phyloP scores from a whole-genome alignment of 495 filamentous ascomycete species.

The Annulohypoxylon bovei region DNA sequence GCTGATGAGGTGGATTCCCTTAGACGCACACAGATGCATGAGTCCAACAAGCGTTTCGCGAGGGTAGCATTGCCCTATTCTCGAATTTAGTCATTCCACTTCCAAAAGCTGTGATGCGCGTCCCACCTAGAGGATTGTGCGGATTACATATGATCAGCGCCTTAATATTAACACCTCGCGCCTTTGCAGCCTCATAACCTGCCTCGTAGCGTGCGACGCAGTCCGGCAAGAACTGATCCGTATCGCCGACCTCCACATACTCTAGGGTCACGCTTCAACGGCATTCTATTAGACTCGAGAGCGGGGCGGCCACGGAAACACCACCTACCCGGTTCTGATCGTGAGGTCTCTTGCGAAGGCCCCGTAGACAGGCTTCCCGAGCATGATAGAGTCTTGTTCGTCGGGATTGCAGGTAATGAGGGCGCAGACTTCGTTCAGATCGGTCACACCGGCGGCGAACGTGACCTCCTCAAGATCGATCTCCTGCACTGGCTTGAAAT shows the following conservation, averaged over 20 bases:
- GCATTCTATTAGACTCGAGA: constrained; percentile 8
- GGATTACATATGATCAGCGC: constrained; percentile 68
- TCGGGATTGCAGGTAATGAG: constrained; percentile 54
- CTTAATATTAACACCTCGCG: constrained; percentile 49
- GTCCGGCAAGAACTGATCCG: constrained; percentile 55
- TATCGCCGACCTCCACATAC: constrained; percentile 55
- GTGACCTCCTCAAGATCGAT: constrained; percentile 55
- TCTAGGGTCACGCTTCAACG: constrained; percentile 50
- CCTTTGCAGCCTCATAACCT: constrained; percentile 35
- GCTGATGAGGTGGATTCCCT: constrained; percentile 66
- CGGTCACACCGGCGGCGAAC: constrained; percentile 60
- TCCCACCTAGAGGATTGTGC: constrained; percentile 66
- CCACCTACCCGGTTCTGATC: constrained; percentile 43
- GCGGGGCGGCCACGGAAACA: neutral
- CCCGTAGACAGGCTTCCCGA: constrained; percentile 62
- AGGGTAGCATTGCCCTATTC: constrained; percentile 60
- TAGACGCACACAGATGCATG: constrained; percentile 63
- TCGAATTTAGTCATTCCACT: constrained; percentile 1
- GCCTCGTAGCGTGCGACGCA: constrained; percentile 41
- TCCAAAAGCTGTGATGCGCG: neutral
- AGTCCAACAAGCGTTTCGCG: constrained; percentile 56
- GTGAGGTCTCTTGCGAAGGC: constrained; percentile 50
- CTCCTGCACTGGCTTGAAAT: constrained; percentile 53
- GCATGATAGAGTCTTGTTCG: constrained; percentile 60
- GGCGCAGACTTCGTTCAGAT: constrained; percentile 57